Conservation (phyloP, 2,329 filamentous ascomycete species). For the Scolecobasidium constrictum region DNA sequence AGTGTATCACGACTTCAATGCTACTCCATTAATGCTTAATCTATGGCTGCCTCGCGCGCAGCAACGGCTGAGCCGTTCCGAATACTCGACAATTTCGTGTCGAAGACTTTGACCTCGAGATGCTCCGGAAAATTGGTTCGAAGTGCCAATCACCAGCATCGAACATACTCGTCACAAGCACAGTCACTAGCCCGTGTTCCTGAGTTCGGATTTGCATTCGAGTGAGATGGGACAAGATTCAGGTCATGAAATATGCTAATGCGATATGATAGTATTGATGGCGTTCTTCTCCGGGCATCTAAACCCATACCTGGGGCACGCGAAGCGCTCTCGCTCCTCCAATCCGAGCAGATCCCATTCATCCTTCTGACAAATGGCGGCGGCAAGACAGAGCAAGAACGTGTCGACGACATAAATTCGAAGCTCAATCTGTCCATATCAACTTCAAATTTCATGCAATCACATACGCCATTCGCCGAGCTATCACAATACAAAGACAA, state of each 20-base stretch:
- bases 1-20: too few species aligned
- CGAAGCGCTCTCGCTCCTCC: slow-evolving; percentile 61
- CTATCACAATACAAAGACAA: slow-evolving; percentile 49
- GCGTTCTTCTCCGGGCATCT: slow-evolving; percentile 79
- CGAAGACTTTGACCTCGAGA: background rate
- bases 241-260: slow-evolving; percentile 3
- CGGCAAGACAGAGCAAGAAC: slow-evolving; percentile 67
- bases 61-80: background rate
- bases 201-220: slow-evolving; percentile 46
- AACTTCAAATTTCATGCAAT: slow-evolving; percentile 68
- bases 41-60: background rate
- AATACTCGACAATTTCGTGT: background rate
- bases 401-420: slow-evolving; percentile 57
- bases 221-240: slow-evolving; percentile 29
- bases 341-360: slow-evolving; percentile 70
- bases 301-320: slow-evolving; percentile 69
- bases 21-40: too few species aligned
- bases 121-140: background rate
- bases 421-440: slow-evolving; percentile 55
- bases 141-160: background rate
- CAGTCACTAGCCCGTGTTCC: slow-evolving; percentile 1
- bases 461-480: slow-evolving; percentile 79
- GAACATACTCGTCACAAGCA: slow-evolving; percentile 1
- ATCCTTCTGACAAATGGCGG: slow-evolving; percentile 95
- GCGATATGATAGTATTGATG: slow-evolving; percentile 62